These are phyloP conservation scores for Lyophyllum semitale DNA, from an alignment of 768 basidiomycete species.

Conservation along the genomic window DNA sequence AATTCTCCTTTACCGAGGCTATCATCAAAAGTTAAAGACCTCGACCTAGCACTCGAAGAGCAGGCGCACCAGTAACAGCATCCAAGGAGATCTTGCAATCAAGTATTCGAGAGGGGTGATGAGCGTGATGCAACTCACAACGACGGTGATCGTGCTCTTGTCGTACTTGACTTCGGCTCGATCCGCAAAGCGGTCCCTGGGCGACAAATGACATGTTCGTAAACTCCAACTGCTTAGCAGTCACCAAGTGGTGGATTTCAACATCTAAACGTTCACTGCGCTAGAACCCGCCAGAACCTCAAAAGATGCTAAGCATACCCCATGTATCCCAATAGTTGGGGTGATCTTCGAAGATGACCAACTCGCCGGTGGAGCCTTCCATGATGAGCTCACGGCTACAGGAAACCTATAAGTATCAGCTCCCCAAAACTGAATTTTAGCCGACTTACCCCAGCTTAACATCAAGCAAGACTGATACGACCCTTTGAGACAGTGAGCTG, in stretches of 20 bases:
- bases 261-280: constrained; percentile 55
- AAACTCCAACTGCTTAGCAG: constrained; percentile 72
- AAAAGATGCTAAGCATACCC: constrained; percentile 46
- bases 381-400: constrained; percentile 80
- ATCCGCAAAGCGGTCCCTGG: constrained; percentile 80
- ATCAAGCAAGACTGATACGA: constrained; percentile 79
- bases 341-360: constrained; percentile 89
- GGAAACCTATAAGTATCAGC: background rate
- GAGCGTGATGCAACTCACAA: constrained; percentile 44
- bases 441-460: constrained; percentile 66
- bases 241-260: constrained; percentile 92
- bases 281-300: background rate
- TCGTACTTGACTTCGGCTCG: constrained; percentile 72
- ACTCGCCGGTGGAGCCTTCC: constrained; percentile 74
- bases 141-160: constrained; percentile 72
- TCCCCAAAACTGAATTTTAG: background rate
- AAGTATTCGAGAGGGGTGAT: background rate
- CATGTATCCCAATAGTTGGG: constrained; percentile 90
- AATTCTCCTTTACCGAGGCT: constrained; percentile 63
- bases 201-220: constrained; percentile 65
- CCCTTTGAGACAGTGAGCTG: constrained; percentile 81
- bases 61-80: constrained; percentile 62
- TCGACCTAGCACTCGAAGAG: background rate
- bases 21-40: background rate
- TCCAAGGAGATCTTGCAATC: constrained; percentile 78